A percentile compares a stretch with the other conserved stretches of the same genome.
Evolutionary conservation across 306 rosid species (phyloP).

Genomic region (Morella rubra): DNA sequence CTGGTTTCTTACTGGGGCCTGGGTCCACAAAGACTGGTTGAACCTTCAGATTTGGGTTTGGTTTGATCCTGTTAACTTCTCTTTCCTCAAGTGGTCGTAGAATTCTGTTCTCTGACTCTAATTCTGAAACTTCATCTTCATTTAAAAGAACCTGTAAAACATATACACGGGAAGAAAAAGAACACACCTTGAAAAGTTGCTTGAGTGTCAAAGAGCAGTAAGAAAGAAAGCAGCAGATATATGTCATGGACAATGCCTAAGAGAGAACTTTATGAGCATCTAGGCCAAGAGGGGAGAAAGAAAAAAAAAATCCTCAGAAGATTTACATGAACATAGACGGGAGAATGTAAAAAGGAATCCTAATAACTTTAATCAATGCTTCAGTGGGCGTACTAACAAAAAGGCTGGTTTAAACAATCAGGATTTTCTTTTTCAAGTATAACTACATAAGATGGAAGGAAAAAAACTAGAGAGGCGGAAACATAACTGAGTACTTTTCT

Average conservation of each 20-base stretch:
- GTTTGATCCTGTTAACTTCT: constrained; percentile 79
- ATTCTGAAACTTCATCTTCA: constrained; percentile 67
- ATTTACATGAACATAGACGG: background rate
- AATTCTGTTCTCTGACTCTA: constrained; percentile 59
- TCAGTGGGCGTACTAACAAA: background rate
- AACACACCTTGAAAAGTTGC: background rate
- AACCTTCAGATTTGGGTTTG: constrained; percentile 69
- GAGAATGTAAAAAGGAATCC: background rate
- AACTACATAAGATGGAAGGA: background rate
- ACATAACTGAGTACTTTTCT: too few relatives aligned
- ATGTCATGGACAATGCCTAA: constrained; percentile 17
- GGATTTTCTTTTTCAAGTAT: background rate
- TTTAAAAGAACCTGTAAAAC: constrained; percentile 80
- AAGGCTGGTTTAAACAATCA: background rate
- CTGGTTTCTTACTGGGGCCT: constrained; percentile 48
- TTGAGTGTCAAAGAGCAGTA: constrained; percentile 13
- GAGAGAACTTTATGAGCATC: background rate
- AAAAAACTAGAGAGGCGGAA: too few relatives aligned
- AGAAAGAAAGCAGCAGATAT: background rate
- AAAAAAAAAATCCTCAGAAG: background rate
- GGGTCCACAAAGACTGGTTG: constrained; percentile 78
- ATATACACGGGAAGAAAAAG: background rate
- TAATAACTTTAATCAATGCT: background rate
- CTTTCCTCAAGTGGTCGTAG: constrained; percentile 65
- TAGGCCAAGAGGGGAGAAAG: constrained; percentile 14